A percentile compares a stretch with the other conserved stretches of the same genome.
These are phyloP conservation scores for Yamadazyma diddensiae DNA, from an alignment of 1,139 yeast species.

Conservation along the genomic window DNA sequence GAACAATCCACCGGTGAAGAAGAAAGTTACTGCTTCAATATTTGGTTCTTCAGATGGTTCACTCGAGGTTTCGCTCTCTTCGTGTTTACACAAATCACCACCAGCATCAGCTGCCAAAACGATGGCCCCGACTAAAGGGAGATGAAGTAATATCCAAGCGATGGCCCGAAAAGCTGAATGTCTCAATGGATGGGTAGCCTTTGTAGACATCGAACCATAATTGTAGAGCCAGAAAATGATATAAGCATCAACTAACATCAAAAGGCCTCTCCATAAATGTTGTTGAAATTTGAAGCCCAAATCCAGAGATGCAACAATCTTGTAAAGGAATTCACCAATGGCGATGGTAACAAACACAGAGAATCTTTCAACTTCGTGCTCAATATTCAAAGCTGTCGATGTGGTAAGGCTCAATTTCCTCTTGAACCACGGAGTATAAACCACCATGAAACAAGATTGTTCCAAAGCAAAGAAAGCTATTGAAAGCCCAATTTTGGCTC, in stretches of 20 bases:
- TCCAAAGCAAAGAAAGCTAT: conserved; percentile 44
- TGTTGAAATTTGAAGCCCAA: conserved; percentile 47
- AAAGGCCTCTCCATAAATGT: conserved; percentile 47
- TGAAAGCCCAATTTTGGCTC: conserved; percentile 49
- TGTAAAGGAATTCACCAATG: conserved; percentile 61
- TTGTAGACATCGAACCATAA: conserved; percentile 49
- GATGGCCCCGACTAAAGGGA: conserved; percentile 51
- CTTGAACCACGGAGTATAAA: conserved; percentile 51
- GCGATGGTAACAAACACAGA: conserved; percentile 62
- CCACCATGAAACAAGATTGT: conserved; percentile 25
- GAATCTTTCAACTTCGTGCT: conserved; percentile 64
- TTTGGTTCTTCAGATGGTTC: conserved; percentile 26
- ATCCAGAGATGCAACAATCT: conserved; percentile 51
- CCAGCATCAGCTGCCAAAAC: conserved; percentile 64
- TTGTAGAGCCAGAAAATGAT: conserved; percentile 52
- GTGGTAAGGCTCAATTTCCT: conserved; percentile 36
- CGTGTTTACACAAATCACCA: conserved; percentile 41
- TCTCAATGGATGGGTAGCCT: conserved; percentile 56
- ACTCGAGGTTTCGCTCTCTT: conserved; percentile 3
- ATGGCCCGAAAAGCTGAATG: conserved; percentile 47
- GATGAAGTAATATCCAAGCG: conserved; percentile 47
- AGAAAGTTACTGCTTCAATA: conserved; percentile 41
- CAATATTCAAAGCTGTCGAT: conserved; percentile 63
- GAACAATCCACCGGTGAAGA: conserved; percentile 49
- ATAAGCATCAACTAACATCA: conserved; percentile 51